phyloP scores from a whole-genome alignment of 139 green algal genomes.

The Gonium pectorale region DNA sequence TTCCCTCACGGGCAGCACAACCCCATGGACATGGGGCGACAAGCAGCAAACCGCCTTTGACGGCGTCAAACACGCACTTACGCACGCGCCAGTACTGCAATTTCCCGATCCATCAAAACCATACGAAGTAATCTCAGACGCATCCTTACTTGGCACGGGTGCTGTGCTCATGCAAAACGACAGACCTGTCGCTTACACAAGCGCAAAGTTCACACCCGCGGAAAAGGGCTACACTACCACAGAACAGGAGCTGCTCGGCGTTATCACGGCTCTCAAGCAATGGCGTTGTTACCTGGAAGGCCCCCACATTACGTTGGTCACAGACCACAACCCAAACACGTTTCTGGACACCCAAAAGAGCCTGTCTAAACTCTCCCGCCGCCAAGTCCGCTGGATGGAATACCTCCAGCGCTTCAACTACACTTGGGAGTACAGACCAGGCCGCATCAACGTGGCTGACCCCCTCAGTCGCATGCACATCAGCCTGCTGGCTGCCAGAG shows the following conservation, averaged over 20 bases:
- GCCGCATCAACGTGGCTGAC: constrained; percentile 57
- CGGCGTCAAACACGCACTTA: constrained; percentile 26
- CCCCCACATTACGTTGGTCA: constrained; percentile 23
- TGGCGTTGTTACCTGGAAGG: constrained; percentile 67
- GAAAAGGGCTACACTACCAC: constrained; percentile 61
- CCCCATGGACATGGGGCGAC: background rate
- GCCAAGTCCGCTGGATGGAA: constrained; percentile 54
- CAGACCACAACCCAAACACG: constrained; percentile 60
- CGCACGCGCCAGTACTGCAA: constrained; percentile 30
- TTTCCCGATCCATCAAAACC: constrained; percentile 36
- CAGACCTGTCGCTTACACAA: constrained; percentile 60
- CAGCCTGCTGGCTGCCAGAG: background rate
- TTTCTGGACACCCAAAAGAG: background rate
- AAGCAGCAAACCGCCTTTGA: constrained; percentile 21
- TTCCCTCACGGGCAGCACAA: constrained; percentile 13
- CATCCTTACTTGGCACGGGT: constrained; percentile 42
- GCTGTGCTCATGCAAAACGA: constrained; percentile 57
- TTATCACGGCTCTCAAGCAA: constrained; percentile 43
- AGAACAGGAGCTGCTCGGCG: constrained; percentile 65
- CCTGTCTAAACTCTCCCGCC: constrained; percentile 28
- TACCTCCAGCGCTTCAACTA: constrained; percentile 45
- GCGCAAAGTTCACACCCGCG: constrained; percentile 42
- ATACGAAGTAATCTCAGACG: constrained; percentile 51
- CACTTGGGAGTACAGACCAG: constrained; percentile 50
- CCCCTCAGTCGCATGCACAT: constrained; percentile 24